Evolutionary conservation across 2,329 filamentous ascomycete species (phyloP).

Genomic region (Xenosphaeropsis pyriputrescens): DNA sequence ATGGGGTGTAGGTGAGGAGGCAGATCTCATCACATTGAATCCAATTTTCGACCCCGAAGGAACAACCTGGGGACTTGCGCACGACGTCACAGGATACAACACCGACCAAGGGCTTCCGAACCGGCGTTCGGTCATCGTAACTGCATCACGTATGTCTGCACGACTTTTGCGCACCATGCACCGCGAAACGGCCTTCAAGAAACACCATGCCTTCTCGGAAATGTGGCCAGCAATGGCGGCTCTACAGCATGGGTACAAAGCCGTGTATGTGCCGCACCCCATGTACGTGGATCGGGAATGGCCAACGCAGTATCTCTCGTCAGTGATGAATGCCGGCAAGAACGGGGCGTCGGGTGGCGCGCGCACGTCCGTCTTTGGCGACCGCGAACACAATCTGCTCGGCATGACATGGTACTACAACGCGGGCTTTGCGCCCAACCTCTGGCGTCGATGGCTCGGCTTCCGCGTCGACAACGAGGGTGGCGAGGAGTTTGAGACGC

Average conservation of each 20-base stretch:
- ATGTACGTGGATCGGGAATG: conserved; percentile 78
- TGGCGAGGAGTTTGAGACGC: conserved; percentile 60
- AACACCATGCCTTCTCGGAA: conserved; percentile 85
- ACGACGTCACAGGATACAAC: conserved; percentile 80
- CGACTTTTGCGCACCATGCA: conserved; percentile 79
- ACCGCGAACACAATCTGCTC: conserved; percentile 77
- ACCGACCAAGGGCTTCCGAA: conserved; percentile 27
- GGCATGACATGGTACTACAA: conserved; percentile 91
- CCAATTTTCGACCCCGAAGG: conserved; percentile 83
- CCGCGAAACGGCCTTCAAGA: conserved; percentile 68
- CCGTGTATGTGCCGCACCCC: conserved; percentile 80
- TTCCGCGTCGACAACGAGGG: conserved; percentile 66
- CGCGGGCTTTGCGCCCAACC: conserved; percentile 61
- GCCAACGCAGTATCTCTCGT: conserved; percentile 65
- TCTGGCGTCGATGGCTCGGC: conserved; percentile 80
- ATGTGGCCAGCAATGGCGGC: conserved; percentile 90
- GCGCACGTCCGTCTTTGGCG: conserved; percentile 60
- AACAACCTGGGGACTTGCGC: conserved; percentile 69
- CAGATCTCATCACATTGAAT: conserved; percentile 83
- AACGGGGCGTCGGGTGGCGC: conserved; percentile 65
- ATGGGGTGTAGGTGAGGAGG: conserved; percentile 84
- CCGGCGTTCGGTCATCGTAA: conserved; percentile 79
- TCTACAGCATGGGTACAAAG: conserved; percentile 85
- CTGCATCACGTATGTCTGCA: conserved; percentile 69
- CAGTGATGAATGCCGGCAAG: conserved; percentile 65